phyloP scores from a whole-genome alignment of 345 rosid genomes.

The Hibiscus tridactylites region DNA sequence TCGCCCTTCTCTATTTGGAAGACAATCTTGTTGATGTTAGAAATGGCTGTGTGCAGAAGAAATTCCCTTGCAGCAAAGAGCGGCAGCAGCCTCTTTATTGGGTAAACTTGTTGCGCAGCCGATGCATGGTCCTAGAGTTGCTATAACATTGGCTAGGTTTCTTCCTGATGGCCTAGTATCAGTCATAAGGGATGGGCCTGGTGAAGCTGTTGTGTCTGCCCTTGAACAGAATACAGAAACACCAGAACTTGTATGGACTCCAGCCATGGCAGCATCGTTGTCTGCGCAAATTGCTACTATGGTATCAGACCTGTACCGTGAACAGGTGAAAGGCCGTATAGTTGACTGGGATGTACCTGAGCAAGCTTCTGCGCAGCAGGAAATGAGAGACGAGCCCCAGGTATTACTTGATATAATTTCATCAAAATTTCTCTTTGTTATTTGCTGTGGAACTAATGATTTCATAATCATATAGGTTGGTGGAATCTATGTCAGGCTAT shows the following conservation, averaged over 20 bases:
- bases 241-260: constrained; percentile 99
- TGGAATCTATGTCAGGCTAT: constrained; percentile 88
- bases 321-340: constrained; percentile 83
- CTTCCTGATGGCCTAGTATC: constrained; percentile 96
- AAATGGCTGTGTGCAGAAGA: constrained; percentile 62
- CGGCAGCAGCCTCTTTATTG: constrained; percentile 91
- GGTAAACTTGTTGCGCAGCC: constrained; percentile 98
- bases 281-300: constrained; percentile 93
- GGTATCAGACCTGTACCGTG: constrained; percentile 86
- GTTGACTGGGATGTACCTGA: constrained; percentile 98
- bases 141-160: constrained; percentile 91
- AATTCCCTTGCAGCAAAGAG: constrained; percentile 92
- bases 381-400: constrained; percentile 92
- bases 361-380: constrained; percentile 84
- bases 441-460: constrained; percentile 10
- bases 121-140: constrained; percentile 99
- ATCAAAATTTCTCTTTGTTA: background rate
- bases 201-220: constrained; percentile 88
- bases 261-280: constrained; percentile 96
- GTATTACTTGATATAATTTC: constrained; percentile 25
- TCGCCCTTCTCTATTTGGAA: constrained; percentile 11
- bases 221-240: constrained; percentile 94
- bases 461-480: constrained; percentile 61
- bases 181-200: constrained; percentile 94
- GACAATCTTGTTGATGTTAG: constrained; percentile 14